These are phyloP conservation scores for Hypsizygus ulmarius DNA, from an alignment of 1,284 basidiomycete species.

Conservation along the genomic window DNA sequence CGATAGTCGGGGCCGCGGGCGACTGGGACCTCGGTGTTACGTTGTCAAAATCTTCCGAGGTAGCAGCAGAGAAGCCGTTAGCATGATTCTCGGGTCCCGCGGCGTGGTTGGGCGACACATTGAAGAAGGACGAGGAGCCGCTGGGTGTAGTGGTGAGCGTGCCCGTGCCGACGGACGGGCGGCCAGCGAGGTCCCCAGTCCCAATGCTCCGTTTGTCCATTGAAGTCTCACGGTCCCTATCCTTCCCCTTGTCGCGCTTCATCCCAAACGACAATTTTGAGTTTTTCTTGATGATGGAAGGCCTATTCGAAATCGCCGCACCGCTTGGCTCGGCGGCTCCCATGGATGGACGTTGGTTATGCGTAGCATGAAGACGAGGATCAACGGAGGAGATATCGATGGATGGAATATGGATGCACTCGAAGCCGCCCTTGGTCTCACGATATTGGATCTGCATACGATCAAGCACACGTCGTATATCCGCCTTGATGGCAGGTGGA, in stretches of 20 bases:
- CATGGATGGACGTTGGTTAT: constrained; percentile 49
- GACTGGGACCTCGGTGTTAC: constrained; percentile 28
- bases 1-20: constrained; percentile 19
- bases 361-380: constrained; percentile 30
- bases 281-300: constrained; percentile 66
- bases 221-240: constrained; percentile 26
- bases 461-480: constrained; percentile 86
- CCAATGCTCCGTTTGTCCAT: constrained; percentile 33
- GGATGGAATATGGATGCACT: constrained; percentile 93
- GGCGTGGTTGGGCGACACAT: constrained; percentile 60
- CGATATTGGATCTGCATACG: constrained; percentile 94
- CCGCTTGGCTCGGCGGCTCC: constrained; percentile 42
- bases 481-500: constrained; percentile 76
- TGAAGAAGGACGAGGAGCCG: constrained; percentile 79
- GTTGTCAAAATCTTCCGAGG: constrained; percentile 23
- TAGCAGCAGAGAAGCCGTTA: constrained; percentile 14
- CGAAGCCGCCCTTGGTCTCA: constrained; percentile 89
- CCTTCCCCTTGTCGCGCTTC: constrained; percentile 40
- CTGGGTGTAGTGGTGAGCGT: constrained; percentile 60
- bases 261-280: constrained; percentile 71
- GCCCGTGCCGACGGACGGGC: constrained; percentile 50
- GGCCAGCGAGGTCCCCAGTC: constrained; percentile 37
- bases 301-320: constrained; percentile 41
- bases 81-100: constrained; percentile 12
- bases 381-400: constrained; percentile 82